These are phyloP conservation scores for Dactylellina leptospora DNA, from an alignment of 2,329 filamentous ascomycete species.

Conservation along the genomic window DNA sequence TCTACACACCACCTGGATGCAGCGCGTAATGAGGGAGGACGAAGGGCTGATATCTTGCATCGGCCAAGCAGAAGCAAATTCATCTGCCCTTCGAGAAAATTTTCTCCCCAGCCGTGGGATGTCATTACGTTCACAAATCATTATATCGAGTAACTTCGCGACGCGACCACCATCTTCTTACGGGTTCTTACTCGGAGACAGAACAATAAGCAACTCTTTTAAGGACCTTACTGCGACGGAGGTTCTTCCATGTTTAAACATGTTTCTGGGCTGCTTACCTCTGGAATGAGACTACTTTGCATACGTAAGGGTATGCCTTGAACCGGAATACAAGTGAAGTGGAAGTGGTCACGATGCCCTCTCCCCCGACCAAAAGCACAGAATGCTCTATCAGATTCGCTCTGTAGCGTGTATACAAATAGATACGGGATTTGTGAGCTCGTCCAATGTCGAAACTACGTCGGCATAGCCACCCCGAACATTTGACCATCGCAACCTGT, in stretches of 20 bases:
- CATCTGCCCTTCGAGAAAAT: conserved; percentile 11
- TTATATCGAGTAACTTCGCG: conserved; percentile 32
- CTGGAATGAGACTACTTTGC: conserved; percentile 41
- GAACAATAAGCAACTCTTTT: conserved; percentile 32
- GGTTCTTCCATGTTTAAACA: conserved; percentile 47
- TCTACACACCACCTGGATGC: conserved; percentile 26
- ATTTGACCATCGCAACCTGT: conserved; percentile 6
- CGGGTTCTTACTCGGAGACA: conserved; percentile 23
- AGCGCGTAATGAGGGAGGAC: conserved; percentile 31
- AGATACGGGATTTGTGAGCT: conserved; percentile 24
- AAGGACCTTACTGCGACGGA: conserved; percentile 31
- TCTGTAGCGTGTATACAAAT: too few species aligned
- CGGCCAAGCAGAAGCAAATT: conserved; percentile 51
- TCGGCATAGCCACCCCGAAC: conserved; percentile 22
- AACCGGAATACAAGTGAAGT: conserved; percentile 25
- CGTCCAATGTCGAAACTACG: background rate
- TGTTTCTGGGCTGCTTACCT: conserved; percentile 31
- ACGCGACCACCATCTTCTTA: conserved; percentile 34
- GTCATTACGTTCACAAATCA: conserved; percentile 53
- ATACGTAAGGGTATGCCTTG: conserved; percentile 28
- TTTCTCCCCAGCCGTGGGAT: conserved; percentile 43
- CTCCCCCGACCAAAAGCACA: too few species aligned
- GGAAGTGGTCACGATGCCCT: conserved; percentile 16
- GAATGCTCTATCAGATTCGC: too few species aligned
- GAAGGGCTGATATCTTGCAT: conserved; percentile 48